Evolutionary conservation across 371 early-diverging fungal genomes (phyloP).

Genomic region (Umbelopsis sp.): DNA sequence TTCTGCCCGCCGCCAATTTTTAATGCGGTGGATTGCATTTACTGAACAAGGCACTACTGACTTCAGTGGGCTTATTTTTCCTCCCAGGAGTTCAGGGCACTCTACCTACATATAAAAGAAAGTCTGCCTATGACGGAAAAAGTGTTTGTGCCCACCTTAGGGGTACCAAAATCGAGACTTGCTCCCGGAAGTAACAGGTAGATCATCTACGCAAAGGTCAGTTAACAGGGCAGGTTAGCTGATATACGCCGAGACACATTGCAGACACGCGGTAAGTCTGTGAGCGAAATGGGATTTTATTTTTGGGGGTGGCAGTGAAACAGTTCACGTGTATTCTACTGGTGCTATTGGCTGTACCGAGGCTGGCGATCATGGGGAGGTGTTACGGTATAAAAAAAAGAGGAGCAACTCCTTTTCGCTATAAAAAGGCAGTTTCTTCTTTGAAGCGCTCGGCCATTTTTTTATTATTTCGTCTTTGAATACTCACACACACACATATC

Average conservation of each 20-base stretch:
- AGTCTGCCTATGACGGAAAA: too few relatives aligned
- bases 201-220: neutral
- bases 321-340: conserved; percentile 10
- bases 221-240: conserved; percentile 8
- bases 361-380: conserved; percentile 18
- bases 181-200: neutral
- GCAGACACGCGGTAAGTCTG: conserved; percentile 19
- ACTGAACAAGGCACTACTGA: too few relatives aligned
- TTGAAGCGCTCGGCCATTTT: conserved; percentile 11
- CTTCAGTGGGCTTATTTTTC: too few relatives aligned
- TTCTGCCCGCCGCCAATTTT: neutral
- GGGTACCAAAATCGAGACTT: too few relatives aligned
- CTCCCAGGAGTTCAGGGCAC: too few relatives aligned
- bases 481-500: neutral
- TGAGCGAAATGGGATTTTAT: conserved; percentile 1
- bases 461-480: neutral
- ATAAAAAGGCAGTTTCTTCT: conserved; percentile 1
- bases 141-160: too few relatives aligned
- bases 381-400: conserved; percentile 15
- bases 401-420: conserved; percentile 14
- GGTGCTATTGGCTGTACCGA: conserved; percentile 13
- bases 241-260: conserved; percentile 15
- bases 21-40: too few relatives aligned
- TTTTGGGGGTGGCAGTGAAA: conserved; percentile 3
- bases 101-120: too few relatives aligned